phyloP scores from a whole-genome alignment of 2,329 filamentous ascomycete genomes.

The Sporothrix dimorphospora region DNA sequence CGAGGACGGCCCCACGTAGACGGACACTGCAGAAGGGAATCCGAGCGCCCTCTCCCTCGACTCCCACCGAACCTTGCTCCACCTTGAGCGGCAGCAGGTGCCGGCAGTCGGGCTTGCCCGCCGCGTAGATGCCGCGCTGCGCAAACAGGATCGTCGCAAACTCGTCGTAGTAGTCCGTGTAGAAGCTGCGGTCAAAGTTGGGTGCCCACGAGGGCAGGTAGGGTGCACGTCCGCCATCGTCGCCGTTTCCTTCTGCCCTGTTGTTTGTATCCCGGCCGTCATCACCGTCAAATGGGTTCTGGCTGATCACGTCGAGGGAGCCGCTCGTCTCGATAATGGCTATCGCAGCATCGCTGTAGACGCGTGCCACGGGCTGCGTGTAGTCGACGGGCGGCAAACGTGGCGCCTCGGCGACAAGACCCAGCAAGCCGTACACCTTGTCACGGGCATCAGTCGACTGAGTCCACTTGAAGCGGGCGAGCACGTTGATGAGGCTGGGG shows the following conservation, averaged over 20 bases:
- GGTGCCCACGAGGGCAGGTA: conserved; percentile 29
- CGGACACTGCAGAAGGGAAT: background rate
- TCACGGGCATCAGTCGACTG: conserved; percentile 30
- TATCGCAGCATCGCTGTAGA: conserved; percentile 27
- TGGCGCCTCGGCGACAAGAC: conserved; percentile 23
- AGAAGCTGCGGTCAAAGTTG: conserved; percentile 29
- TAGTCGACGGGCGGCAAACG: conserved; percentile 25
- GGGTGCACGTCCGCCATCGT: conserved; percentile 5
- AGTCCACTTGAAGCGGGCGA: conserved; percentile 27
- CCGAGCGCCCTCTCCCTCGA: background rate
- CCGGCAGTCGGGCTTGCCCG: conserved; percentile 18
- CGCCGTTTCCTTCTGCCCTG: background rate
- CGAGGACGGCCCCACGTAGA: conserved; percentile 21
- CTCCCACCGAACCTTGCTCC: background rate
- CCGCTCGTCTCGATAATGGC: conserved; percentile 28
- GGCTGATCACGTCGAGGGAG: conserved; percentile 28
- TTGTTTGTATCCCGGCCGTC: background rate
- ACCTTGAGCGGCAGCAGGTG: background rate
- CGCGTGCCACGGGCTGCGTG: conserved; percentile 3
- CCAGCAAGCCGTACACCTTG: conserved; percentile 31
- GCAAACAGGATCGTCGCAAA: conserved; percentile 28
- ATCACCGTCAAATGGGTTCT: conserved; percentile 24
- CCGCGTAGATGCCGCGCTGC: conserved; percentile 29
- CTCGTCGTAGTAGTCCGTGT: conserved; percentile 26
- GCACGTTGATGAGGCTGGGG: conserved; percentile 28